Conservation (phyloP, 495 filamentous ascomycete species). For the Jackrogersella multiformis region DNA sequence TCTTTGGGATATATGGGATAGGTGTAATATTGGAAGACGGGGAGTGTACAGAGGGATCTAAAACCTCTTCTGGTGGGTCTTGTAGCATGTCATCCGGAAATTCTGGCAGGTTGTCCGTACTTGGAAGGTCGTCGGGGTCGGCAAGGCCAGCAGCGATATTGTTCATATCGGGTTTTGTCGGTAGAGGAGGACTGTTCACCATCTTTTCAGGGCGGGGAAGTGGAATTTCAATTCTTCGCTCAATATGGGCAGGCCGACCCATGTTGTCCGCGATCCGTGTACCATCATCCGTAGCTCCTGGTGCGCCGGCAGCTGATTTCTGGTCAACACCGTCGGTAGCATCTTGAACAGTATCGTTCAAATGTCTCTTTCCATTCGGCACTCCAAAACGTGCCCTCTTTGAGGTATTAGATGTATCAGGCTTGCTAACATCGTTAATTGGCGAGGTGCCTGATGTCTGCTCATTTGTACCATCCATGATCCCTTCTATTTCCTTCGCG, state of each 20-base stretch:
- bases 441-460: slow-evolving; percentile 3
- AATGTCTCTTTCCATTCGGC: background rate
- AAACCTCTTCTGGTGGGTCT: slow-evolving; percentile 44
- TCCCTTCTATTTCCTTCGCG: slow-evolving; percentile 35
- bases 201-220: slow-evolving; percentile 33
- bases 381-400: slow-evolving; percentile 6
- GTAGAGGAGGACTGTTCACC: slow-evolving; percentile 6
- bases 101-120: slow-evolving; percentile 30
- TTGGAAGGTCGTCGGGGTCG: slow-evolving; percentile 33
- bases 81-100: slow-evolving; percentile 27
- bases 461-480: background rate
- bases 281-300: background rate
- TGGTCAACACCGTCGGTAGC: background rate
- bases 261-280: slow-evolving; percentile 39
- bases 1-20: slow-evolving; percentile 46
- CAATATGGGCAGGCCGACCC: slow-evolving; percentile 41
- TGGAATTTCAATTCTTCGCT: slow-evolving; percentile 45
- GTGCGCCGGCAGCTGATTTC: background rate
- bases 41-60: slow-evolving; percentile 44
- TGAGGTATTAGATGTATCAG: slow-evolving; percentile 29
- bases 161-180: slow-evolving; percentile 13
- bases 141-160: slow-evolving; percentile 28
- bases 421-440: slow-evolving; percentile 27
- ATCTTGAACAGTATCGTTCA: background rate
- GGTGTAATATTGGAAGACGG: slow-evolving; percentile 39